Base-by-base conservation (phyloP, 345 rosid genomes). In the Lepidium didymum region DNA sequence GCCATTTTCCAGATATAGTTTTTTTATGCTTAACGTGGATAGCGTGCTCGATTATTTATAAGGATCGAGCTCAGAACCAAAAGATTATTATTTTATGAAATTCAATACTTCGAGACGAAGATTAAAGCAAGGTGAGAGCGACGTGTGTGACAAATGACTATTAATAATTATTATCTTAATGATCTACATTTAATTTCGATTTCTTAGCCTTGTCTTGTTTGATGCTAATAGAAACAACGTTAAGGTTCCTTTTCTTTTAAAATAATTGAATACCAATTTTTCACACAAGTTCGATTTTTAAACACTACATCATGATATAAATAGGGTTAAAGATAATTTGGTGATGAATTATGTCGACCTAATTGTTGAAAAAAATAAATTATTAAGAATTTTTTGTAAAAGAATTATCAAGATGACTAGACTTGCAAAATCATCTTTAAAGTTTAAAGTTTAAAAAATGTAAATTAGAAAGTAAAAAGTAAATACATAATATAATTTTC, bases 101-200 rank as follows among this genome's bases (percentile, higher is more conserved):
- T 59, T 9, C 73, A 45, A 75, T 68, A 55, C 78, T 75, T 75
- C 57, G 78, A 47, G 40, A 31, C 69, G 74, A 75, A 75, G 78
- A 68, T 62, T 68, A 58, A 66, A 73, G 61, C 49, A 73, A 33
- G 40, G 72, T 65, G 77, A 34, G 55, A 3, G 47, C 10, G 67
- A 65, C 77, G 61, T 58, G 77, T 64, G 54, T 31, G 62, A 49
- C 8, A 47, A 10, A 56, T 47, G 58, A 47, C 42, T 13, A 10
- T 2, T 29, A 16, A 46, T 2, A 33, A 1, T 14, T 40, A 40
- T 4, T 54, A 12, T 40, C 41, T 52, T 61, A 25, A 2, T 2
- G 46, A 42, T 59, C 14, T 15, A 23, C 5, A 36, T 54, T 33
- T 10, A 42, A 46, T 40, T 41, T 16, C 41, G 23, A 40, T 31